Percentiles rank a stretch among this genome's conserved stretches.
Evolutionary conservation across 352 stramenopile genomes (phyloP).

Genomic region (Pythium utonaiense): DNA sequence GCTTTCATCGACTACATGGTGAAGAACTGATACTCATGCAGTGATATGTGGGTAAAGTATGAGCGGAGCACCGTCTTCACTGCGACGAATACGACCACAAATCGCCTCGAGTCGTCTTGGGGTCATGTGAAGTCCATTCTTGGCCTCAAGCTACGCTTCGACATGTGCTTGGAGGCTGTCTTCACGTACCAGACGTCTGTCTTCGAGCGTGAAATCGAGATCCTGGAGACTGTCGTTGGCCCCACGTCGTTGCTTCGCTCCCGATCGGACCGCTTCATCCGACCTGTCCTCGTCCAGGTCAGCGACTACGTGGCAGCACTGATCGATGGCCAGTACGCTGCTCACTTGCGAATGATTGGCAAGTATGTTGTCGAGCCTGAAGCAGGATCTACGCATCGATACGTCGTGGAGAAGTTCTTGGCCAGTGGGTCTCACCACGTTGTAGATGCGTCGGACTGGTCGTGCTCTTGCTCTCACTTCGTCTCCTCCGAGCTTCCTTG

Average conservation of each 20-base stretch:
- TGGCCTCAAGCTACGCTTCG: neutral
- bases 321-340: neutral
- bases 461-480: neutral
- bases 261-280: neutral
- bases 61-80: neutral
- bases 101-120: constrained; percentile 7
- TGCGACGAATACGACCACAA: constrained; percentile 1
- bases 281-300: neutral
- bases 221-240: neutral
- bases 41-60: constrained; percentile 2
- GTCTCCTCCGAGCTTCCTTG: neutral
- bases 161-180: neutral
- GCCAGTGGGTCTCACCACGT: neutral
- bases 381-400: neutral
- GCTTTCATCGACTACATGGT: constrained; percentile 2
- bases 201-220: neutral
- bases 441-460: neutral
- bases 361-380: neutral
- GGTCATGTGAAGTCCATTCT: neutral
- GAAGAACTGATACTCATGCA: neutral
- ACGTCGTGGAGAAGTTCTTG: neutral
- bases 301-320: neutral
- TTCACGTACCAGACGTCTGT: neutral
- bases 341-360: neutral
- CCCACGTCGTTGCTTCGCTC: neutral